Evolutionary conservation across 306 rosid genomes (phyloP).

Genomic region (Casuarina equisetifolia): DNA sequence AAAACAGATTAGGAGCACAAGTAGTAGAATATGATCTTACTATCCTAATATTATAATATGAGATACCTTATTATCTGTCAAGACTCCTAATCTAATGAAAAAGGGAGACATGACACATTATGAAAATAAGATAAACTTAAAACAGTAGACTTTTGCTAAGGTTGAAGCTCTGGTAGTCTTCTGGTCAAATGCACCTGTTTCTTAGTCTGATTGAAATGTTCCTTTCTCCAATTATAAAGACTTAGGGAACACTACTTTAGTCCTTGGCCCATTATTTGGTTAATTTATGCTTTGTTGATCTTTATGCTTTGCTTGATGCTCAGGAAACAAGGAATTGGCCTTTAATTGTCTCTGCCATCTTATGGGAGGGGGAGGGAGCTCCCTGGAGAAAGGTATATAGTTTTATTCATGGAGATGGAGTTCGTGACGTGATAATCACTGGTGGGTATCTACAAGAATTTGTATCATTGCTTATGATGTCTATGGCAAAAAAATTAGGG

Average conservation of each 20-base stretch:
- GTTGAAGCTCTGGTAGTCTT: no score
- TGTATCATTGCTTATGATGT: not conserved
- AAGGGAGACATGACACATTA: no score
- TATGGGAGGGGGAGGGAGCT: constrained; percentile 95
- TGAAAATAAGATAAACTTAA: no score
- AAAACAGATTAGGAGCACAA: no score
- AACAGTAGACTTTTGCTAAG: no score
- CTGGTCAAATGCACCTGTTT: no score
- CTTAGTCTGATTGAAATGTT: not conserved
- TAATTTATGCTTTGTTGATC: not conserved
- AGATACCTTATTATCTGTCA: no score
- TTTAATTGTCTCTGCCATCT: constrained; percentile 80
- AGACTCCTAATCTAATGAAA: no score
- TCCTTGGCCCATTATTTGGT: constrained; percentile 2
- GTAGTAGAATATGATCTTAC: no score
- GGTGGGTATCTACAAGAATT: constrained; percentile 46
- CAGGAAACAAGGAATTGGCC: constrained; percentile 80
- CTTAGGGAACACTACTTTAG: not conserved
- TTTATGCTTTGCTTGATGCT: constrained; percentile 30
- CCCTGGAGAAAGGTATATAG: constrained; percentile 82
- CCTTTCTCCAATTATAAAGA: not conserved
- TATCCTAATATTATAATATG: no score
- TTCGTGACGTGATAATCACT: constrained; percentile 72
- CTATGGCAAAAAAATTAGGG: not conserved
- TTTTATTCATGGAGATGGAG: constrained; percentile 74